Conservation (phyloP, 1,284 basidiomycete species). For the Ceratobasidium sp. region DNA sequence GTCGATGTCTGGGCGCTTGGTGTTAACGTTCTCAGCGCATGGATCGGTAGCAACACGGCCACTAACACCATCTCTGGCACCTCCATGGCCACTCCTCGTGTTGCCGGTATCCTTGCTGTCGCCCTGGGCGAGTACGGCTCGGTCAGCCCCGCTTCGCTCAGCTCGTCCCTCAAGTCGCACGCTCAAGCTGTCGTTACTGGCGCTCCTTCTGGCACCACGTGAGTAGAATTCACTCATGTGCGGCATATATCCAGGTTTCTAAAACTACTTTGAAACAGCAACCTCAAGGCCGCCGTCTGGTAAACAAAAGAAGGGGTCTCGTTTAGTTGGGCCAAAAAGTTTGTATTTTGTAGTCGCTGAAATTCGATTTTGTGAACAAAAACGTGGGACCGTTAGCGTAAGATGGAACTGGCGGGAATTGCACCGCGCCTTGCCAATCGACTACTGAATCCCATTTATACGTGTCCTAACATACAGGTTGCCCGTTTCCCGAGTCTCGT, state of each 20-base stretch:
- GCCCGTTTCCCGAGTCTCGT: too few species aligned
- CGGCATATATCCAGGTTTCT: not conserved
- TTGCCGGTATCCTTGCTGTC: slow-evolving; percentile 32
- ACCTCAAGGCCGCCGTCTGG: slow-evolving; percentile 37
- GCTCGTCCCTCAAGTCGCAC: slow-evolving; percentile 32
- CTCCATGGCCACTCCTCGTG: slow-evolving; percentile 64
- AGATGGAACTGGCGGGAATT: too few species aligned
- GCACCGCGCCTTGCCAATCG: too few species aligned
- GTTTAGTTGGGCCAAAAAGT: not conserved
- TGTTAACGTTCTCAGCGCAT: slow-evolving; percentile 83
- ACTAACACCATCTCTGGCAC: slow-evolving; percentile 79
- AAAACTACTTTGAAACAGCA: not conserved
- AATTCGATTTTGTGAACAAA: not conserved
- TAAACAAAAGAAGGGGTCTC: not conserved
- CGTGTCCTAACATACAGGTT: too few species aligned
- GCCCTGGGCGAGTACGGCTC: slow-evolving; percentile 39
- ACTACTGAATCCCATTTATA: too few species aligned
- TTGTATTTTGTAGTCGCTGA: not conserved
- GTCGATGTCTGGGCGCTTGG: slow-evolving; percentile 55
- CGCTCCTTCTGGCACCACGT: slow-evolving; percentile 36
- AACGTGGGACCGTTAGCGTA: not conserved
- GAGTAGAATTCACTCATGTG: not conserved
- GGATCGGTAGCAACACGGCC: slow-evolving; percentile 66
- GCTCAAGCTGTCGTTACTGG: slow-evolving; percentile 35
- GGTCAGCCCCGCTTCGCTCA: slow-evolving; percentile 33